Percentiles rank a stretch among this genome's conserved stretches.
phyloP scores from a whole-genome alignment of 179 eudicot genomes.

The Sideroxylon spinosum region DNA sequence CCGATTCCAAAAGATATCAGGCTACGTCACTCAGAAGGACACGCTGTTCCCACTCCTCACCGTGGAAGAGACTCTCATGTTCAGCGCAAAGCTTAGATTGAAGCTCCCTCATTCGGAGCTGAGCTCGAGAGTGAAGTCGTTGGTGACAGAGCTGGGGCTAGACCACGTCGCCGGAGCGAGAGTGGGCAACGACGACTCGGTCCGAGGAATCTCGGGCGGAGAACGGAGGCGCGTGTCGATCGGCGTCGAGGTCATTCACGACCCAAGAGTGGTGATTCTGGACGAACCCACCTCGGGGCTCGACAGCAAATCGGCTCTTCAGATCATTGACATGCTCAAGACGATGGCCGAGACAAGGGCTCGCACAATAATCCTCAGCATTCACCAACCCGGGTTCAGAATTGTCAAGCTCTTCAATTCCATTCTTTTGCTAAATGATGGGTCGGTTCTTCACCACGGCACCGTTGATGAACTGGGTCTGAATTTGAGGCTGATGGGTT shows the following conservation, averaged over 20 bases:
- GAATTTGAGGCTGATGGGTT: slow-evolving; percentile 49
- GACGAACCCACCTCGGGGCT: slow-evolving; percentile 97
- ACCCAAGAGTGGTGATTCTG: slow-evolving; percentile 71
- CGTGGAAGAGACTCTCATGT: slow-evolving; percentile 78
- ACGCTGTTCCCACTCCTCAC: slow-evolving; percentile 83
- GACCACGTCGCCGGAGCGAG: slow-evolving; percentile 58
- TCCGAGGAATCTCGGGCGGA: slow-evolving; percentile 89
- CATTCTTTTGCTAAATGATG: slow-evolving; percentile 63
- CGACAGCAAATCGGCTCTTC: slow-evolving; percentile 87
- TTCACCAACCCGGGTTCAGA: slow-evolving; percentile 92
- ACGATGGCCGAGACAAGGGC: slow-evolving; percentile 79
- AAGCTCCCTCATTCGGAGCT: slow-evolving; percentile 43
- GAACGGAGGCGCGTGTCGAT: slow-evolving; percentile 90
- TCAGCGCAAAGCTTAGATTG: slow-evolving; percentile 64
- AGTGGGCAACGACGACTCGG: slow-evolving; percentile 56
- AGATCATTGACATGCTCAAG: slow-evolving; percentile 79
- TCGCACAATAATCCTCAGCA: slow-evolving; percentile 68
- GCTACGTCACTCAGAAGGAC: slow-evolving; percentile 89
- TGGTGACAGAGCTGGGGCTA: slow-evolving; percentile 73
- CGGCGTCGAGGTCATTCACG: slow-evolving; percentile 90
- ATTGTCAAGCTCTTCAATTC: slow-evolving; percentile 77
- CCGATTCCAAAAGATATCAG: slow-evolving; percentile 68
- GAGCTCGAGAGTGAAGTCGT: slow-evolving; percentile 43
- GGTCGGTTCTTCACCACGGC: slow-evolving; percentile 76
- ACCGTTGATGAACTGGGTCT: slow-evolving; percentile 56